A percentile compares a stretch with the other conserved stretches of the same genome.
phyloP scores from a whole-genome alignment of 73 alveolate genomes.

The Tetrahymena elliotti region DNA sequence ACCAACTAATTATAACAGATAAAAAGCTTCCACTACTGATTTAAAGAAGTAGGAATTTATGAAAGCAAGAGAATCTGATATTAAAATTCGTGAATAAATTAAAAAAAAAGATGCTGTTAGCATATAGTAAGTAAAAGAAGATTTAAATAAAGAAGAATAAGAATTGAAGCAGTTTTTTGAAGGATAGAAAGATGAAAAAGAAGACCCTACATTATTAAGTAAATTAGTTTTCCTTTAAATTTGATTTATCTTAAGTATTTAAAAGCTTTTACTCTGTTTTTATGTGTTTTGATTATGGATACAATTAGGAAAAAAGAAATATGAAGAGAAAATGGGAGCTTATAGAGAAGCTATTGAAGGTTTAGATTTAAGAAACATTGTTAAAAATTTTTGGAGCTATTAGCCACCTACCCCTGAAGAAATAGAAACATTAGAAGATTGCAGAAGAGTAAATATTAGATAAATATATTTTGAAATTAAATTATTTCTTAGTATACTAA shows the following conservation, averaged over 20 bases:
- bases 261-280: too few species aligned
- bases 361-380: slow-evolving; percentile 1
- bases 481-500: background rate
- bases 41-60: background rate
- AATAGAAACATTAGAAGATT: slow-evolving; percentile 33
- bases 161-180: background rate
- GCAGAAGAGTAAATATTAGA: slow-evolving; percentile 13
- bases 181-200: background rate
- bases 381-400: slow-evolving; percentile 26
- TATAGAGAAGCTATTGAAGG: slow-evolving; percentile 35
- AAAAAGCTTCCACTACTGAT: background rate
- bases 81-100: background rate
- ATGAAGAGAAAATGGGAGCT: slow-evolving; percentile 40
- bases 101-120: background rate
- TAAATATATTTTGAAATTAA: background rate
- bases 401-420: slow-evolving; percentile 37
- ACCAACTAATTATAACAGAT: background rate
- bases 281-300: too few species aligned
- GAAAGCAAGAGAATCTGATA: background rate
- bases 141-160: background rate
- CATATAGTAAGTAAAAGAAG: background rate
- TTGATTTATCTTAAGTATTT: too few species aligned
- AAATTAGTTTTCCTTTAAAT: background rate
- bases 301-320: slow-evolving; percentile 16
- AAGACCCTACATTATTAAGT: background rate